Evolutionary conservation across 441 rosid genomes (phyloP).

Genomic region (Theobroma grandiflorum): DNA sequence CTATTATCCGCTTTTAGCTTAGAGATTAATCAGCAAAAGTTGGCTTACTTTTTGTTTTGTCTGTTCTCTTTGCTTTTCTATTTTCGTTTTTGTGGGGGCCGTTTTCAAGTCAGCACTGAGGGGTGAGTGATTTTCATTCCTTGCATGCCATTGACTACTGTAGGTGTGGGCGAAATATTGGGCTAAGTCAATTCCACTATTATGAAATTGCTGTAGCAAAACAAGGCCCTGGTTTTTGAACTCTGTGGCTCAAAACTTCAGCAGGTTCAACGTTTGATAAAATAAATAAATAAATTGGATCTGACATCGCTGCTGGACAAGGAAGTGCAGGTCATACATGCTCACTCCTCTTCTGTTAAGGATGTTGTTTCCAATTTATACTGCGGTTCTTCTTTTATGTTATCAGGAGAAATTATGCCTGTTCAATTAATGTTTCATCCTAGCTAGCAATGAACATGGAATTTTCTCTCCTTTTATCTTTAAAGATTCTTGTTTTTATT

Average conservation of each 20-base stretch:
- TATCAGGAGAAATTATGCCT: background rate
- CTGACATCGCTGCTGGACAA: background rate
- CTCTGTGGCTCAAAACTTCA: background rate
- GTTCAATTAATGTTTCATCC: background rate
- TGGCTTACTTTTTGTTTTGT: background rate
- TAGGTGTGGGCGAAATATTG: background rate
- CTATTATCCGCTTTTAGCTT: background rate
- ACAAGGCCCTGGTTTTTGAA: no score
- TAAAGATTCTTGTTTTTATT: background rate
- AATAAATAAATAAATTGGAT: background rate
- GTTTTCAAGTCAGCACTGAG: background rate
- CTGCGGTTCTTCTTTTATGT: background rate
- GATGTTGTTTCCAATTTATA: background rate
- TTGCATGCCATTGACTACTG: background rate
- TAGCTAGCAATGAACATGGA: background rate
- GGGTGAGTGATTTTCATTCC: background rate
- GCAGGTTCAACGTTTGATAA: background rate
- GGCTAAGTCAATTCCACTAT: conserved; percentile 6
- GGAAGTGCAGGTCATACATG: background rate
- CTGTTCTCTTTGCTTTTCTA: background rate
- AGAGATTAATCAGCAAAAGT: background rate
- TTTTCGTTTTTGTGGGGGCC: background rate
- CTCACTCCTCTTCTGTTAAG: background rate
- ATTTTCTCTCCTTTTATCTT: background rate
- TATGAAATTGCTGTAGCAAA: background rate